Conservation (phyloP, 352 stramenopile species). For the Phytopythium aichiense region DNA sequence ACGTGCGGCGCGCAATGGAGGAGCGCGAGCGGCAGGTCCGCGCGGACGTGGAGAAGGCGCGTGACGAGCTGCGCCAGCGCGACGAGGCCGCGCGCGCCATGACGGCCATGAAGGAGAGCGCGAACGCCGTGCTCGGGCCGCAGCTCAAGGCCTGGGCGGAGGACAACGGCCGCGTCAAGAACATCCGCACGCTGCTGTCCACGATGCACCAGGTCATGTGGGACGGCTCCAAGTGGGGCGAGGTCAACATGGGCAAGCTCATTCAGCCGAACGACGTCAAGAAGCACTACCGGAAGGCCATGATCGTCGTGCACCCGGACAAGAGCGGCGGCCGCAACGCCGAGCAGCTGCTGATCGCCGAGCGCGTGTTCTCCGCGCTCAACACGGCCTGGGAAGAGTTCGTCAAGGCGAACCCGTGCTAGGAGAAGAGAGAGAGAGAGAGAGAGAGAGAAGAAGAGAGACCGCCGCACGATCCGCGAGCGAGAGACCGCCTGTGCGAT, state of each 20-base stretch:
- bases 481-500: conserved; percentile 7
- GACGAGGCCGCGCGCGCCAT: conserved; percentile 55
- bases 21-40: conserved; percentile 73
- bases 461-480: conserved; percentile 2
- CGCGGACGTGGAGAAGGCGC: conserved; percentile 63
- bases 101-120: conserved; percentile 67
- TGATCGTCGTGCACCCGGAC: conserved; percentile 92
- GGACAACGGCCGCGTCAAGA: conserved; percentile 87
- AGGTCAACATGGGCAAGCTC: conserved; percentile 91
- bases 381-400: conserved; percentile 91
- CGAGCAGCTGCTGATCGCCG: conserved; percentile 87
- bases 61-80: conserved; percentile 65
- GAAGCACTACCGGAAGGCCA: conserved; percentile 88
- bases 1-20: conserved; percentile 81
- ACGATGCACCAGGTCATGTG: conserved; percentile 92
- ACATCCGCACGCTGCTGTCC: conserved; percentile 88
- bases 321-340: conserved; percentile 82
- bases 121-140: conserved; percentile 47
- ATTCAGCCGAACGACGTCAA: conserved; percentile 89
- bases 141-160: conserved; percentile 81
- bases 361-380: conserved; percentile 87
- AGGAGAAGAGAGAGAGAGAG: conserved; percentile 9
- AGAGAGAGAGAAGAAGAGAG: too few species aligned
- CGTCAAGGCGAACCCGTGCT: conserved; percentile 66
- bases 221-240: conserved; percentile 83